These are phyloP conservation scores for Lasiosphaeris hirsuta DNA, from an alignment of 495 filamentous ascomycete species.

Conservation along the genomic window DNA sequence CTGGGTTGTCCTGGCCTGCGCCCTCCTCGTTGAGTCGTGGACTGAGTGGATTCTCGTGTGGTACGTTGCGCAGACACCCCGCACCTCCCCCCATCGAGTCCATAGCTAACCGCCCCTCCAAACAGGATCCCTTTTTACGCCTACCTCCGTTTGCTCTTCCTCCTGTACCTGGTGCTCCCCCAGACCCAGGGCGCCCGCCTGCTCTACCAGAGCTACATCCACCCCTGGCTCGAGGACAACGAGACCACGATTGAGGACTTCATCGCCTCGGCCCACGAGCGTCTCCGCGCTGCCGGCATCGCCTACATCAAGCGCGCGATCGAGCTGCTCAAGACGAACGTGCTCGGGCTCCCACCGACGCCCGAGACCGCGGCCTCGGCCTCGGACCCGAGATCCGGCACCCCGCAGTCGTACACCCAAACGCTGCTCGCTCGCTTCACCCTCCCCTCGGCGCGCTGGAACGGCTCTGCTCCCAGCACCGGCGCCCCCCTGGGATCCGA, in stretches of 20 bases:
- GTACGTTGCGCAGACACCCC: constrained; percentile 39
- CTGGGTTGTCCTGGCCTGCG: constrained; percentile 87
- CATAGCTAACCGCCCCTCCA: not conserved
- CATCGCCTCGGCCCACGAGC: constrained; percentile 78
- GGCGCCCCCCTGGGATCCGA: constrained; percentile 47
- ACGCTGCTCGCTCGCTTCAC: constrained; percentile 79
- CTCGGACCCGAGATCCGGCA: constrained; percentile 33
- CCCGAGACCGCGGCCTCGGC: constrained; percentile 35
- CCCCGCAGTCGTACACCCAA: constrained; percentile 70
- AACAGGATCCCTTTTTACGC: constrained; percentile 87
- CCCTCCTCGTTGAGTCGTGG: constrained; percentile 82
- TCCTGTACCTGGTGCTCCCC: constrained; percentile 95
- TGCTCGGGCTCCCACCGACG: constrained; percentile 63
- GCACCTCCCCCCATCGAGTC: not conserved
- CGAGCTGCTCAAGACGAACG: constrained; percentile 68
- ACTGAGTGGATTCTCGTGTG: constrained; percentile 79
- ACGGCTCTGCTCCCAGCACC: constrained; percentile 20
- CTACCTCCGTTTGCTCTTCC: constrained; percentile 81
- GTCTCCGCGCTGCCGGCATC: constrained; percentile 72
- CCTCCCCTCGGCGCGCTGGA: constrained; percentile 59
- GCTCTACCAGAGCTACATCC: constrained; percentile 79
- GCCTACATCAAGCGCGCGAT: constrained; percentile 76
- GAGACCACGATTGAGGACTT: constrained; percentile 87
- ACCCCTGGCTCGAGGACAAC: constrained; percentile 84
- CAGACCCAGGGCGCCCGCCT: constrained; percentile 87